phyloP scores from a whole-genome alignment of 345 rosid genomes.

The Aquilaria malaccensis region DNA sequence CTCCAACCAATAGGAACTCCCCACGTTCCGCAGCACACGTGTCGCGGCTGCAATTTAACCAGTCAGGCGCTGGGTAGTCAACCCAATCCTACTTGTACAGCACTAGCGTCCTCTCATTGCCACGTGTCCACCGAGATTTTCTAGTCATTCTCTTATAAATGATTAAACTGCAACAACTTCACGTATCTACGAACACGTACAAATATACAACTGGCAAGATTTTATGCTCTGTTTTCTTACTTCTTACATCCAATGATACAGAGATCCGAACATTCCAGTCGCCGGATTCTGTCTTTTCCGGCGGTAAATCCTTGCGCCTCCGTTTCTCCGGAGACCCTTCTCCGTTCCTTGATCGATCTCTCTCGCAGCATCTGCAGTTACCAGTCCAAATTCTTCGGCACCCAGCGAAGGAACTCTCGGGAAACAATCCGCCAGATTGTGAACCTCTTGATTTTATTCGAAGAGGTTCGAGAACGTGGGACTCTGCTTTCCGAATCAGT shows the following conservation, averaged over 20 bases:
- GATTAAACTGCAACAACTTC: not conserved
- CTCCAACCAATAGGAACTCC: not conserved
- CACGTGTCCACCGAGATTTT: slow-evolving; percentile 27
- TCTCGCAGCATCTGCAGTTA: slow-evolving; percentile 33
- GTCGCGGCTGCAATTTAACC: slow-evolving; percentile 17
- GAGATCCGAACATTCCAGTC: slow-evolving; percentile 19
- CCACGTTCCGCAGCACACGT: slow-evolving; percentile 30
- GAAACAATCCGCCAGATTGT: slow-evolving; percentile 44
- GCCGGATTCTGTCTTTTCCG: slow-evolving; percentile 64
- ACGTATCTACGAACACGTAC: too few relatives aligned
- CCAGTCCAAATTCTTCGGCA: slow-evolving; percentile 36
- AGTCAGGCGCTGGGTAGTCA: slow-evolving; percentile 6
- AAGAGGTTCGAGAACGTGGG: slow-evolving; percentile 41
- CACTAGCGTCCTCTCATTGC: slow-evolving; percentile 7
- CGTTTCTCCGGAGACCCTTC: slow-evolving; percentile 44
- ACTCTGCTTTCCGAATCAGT: slow-evolving; percentile 21
- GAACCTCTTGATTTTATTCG: slow-evolving; percentile 46
- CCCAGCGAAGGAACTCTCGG: slow-evolving; percentile 43
- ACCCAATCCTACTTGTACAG: not conserved
- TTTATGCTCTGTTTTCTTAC: not conserved
- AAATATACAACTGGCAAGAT: slow-evolving; percentile 1
- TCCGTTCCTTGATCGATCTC: slow-evolving; percentile 43
- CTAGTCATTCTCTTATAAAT: not conserved
- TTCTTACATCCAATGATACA: slow-evolving; percentile 26
- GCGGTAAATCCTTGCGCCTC: slow-evolving; percentile 68